Percentiles rank a stretch among this genome's conserved stretches.
These are phyloP conservation scores for Fusarium nematophilum DNA, from an alignment of 2,329 filamentous ascomycete genomes.

Conservation along the genomic window DNA sequence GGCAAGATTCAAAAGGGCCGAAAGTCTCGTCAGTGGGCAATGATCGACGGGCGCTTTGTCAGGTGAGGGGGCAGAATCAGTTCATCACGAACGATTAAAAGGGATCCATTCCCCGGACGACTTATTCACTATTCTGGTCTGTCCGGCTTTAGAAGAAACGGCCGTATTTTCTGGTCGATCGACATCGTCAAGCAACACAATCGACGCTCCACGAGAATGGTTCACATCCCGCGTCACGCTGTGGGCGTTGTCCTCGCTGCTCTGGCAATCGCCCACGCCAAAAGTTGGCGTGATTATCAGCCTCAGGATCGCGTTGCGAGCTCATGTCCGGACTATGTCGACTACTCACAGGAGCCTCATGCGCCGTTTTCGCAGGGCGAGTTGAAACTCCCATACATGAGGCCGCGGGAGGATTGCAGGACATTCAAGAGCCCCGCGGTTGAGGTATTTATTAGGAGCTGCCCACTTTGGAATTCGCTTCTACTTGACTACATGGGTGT, in stretches of 20 bases:
- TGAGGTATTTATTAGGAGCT: too few species aligned
- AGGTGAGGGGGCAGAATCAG: not conserved
- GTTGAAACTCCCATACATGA: conserved; percentile 18
- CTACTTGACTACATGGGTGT: too few species aligned
- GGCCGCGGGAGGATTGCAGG: conserved; percentile 23
- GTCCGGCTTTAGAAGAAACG: too few species aligned
- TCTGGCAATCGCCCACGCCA: not conserved
- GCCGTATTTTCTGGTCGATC: too few species aligned
- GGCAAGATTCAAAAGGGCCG: not conserved
- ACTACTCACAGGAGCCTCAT: conserved; percentile 12
- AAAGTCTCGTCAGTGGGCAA: not conserved
- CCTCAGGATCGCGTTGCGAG: conserved; percentile 13
- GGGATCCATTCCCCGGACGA: too few species aligned
- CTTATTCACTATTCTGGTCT: too few species aligned
- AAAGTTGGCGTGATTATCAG: conserved; percentile 13
- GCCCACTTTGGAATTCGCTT: too few species aligned
- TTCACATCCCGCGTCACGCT: not conserved
- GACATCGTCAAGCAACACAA: not conserved
- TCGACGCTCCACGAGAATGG: not conserved
- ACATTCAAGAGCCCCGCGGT: conserved; percentile 25
- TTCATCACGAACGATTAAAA: too few species aligned
- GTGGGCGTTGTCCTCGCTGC: not conserved
- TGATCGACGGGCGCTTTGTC: not conserved
- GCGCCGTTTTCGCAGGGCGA: conserved; percentile 8
- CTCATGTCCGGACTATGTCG: conserved; percentile 23